Evolutionary conservation across 2,329 filamentous ascomycete genomes (phyloP).

Genomic region (Pseudogymnoascus destructans): DNA sequence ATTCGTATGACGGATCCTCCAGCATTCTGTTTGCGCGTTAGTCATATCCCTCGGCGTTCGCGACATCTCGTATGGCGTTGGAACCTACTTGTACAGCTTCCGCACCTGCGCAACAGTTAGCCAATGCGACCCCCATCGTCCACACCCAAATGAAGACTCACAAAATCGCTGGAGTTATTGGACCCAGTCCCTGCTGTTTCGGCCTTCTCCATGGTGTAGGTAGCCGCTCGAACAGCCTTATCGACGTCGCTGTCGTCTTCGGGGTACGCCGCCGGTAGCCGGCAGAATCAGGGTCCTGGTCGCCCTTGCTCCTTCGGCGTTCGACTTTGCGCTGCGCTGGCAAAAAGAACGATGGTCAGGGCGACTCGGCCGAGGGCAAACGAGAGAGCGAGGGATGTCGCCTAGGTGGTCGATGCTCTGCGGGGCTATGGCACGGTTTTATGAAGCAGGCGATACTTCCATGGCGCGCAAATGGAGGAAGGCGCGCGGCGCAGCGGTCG

Average conservation of each 20-base stretch:
- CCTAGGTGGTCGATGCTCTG: constrained; percentile 4
- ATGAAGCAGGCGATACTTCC: constrained; percentile 6
- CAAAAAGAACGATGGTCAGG: not conserved
- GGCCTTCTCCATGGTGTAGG: constrained; percentile 23
- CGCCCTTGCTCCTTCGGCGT: not conserved
- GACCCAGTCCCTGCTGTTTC: constrained; percentile 28
- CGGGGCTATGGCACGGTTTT: constrained; percentile 4
- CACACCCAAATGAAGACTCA: constrained; percentile 37
- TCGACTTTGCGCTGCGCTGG: not conserved
- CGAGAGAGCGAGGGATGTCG: not conserved
- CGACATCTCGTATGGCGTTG: constrained; percentile 8
- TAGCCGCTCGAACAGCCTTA: constrained; percentile 1
- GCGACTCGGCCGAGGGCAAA: constrained; percentile 1
- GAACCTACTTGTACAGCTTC: constrained; percentile 86
- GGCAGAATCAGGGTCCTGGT: constrained; percentile 6
- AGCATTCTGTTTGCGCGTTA: constrained; percentile 59
- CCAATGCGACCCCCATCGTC: constrained; percentile 4
- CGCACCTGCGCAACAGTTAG: constrained; percentile 53
- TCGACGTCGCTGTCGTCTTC: not conserved
- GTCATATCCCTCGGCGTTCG: constrained; percentile 24
- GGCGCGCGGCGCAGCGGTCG: not conserved
- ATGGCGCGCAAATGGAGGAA: not conserved
- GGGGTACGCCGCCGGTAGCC: not conserved
- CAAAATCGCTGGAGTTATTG: constrained; percentile 92
- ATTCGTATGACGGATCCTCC: constrained; percentile 83